Percentiles rank a stretch among this genome's conserved stretches.
phyloP scores from a whole-genome alignment of 345 rosid species.

The Populus ilicifolia region DNA sequence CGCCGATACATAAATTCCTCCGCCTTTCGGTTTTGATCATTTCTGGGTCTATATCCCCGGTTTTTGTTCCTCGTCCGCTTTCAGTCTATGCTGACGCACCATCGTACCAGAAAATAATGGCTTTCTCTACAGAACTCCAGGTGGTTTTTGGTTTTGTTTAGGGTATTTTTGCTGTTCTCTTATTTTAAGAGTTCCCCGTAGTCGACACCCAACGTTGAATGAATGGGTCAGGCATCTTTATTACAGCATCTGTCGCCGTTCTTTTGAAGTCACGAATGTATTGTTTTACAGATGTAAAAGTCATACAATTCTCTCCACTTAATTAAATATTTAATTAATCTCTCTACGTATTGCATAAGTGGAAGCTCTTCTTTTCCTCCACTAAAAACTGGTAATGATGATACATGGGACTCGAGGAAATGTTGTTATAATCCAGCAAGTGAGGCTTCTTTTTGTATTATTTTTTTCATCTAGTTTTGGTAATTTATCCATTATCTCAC shows the following conservation, averaged over 20 bases:
- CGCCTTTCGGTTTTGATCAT: background rate
- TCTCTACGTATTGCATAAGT: background rate
- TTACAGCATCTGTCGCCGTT: background rate
- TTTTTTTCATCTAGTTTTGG: too few relatives aligned
- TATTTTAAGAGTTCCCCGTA: background rate
- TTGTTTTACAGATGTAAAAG: background rate
- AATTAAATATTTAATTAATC: background rate
- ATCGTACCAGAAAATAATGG: background rate
- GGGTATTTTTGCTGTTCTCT: background rate
- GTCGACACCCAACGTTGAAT: background rate
- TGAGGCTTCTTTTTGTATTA: background rate
- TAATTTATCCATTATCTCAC: slow-evolving; percentile 19
- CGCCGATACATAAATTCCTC: background rate
- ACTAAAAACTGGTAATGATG: background rate
- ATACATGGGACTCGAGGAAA: background rate
- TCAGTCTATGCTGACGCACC: background rate
- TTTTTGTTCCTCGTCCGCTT: background rate
- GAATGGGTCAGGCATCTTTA: background rate
- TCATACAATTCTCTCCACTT: background rate
- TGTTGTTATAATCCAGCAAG: background rate
- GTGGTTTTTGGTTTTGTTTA: background rate
- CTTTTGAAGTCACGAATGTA: background rate
- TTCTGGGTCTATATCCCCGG: background rate
- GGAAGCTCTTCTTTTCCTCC: background rate
- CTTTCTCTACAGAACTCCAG: slow-evolving; percentile 2